A percentile compares a stretch with the other conserved stretches of the same genome.
phyloP scores from a whole-genome alignment of 1,284 basidiomycete genomes.

The Cryptococcus hybrid region DNA sequence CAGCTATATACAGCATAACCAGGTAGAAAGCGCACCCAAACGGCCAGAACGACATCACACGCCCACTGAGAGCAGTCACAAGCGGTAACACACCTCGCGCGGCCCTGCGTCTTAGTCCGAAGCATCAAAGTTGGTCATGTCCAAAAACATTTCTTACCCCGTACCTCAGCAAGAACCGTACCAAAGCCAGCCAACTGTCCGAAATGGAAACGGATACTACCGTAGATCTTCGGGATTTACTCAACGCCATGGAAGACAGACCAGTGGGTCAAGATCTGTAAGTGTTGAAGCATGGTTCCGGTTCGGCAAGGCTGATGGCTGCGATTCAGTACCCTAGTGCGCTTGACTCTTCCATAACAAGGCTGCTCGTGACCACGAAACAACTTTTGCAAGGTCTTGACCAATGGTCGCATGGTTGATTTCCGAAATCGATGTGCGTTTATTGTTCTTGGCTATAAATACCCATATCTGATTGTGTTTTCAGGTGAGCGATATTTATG shows the following conservation, averaged over 20 bases:
- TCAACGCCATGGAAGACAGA: constrained; percentile 4
- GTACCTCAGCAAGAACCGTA: constrained; percentile 2
- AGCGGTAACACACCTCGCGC: too few relatives aligned
- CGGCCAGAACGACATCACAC: too few relatives aligned
- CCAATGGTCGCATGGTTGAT: constrained; percentile 78
- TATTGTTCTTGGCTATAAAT: too few relatives aligned
- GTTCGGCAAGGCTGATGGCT: not conserved
- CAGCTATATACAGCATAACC: too few relatives aligned
- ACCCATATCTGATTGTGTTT: not conserved
- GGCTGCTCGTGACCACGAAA: constrained; percentile 92
- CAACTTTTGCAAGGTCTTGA: constrained; percentile 88
- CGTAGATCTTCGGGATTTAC: not conserved
- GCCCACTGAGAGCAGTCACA: too few relatives aligned
- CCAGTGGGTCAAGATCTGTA: constrained; percentile 10
- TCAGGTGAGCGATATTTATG: constrained; percentile 93
- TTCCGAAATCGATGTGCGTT: constrained; percentile 60
- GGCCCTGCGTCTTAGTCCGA: not conserved
- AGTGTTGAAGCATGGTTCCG: not conserved
- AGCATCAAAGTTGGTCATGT: constrained; percentile 13
- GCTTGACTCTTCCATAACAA: constrained; percentile 82
- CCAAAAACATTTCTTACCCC: constrained; percentile 30
- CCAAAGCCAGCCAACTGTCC: not conserved
- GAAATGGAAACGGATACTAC: not conserved
- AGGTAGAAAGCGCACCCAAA: too few relatives aligned
- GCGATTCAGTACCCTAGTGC: constrained; percentile 10